Base-by-base conservation (phyloP, 2,329 filamentous ascomycete genomes). In the Verticillium albo-atrum region DNA sequence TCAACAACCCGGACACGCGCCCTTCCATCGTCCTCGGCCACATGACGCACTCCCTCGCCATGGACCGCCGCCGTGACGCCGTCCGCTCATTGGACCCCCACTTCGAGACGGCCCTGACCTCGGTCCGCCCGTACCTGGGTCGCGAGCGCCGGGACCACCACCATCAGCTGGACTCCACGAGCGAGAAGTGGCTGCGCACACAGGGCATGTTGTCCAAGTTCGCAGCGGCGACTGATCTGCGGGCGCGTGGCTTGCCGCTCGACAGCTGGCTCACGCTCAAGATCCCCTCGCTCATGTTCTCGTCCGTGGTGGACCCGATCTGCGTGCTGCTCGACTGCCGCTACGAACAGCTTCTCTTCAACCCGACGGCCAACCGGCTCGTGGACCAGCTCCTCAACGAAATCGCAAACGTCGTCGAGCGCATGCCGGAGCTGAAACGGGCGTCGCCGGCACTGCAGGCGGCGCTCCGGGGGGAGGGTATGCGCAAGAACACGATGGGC, bases 11-110 rank as follows among this genome's bases (percentile, higher is more conserved):
- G 0, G 71, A 75, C 1, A 78, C 76, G 1, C 82, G 90, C 27
- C 95, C 95, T 2, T 85, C 84, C 58, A 97, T 96, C 66, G 80
- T 97, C 60, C 71, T 92, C 28, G 91, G 90, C 9, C 80, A 86
- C 60, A 78, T 82, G 71, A 76, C 72, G n/a, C 77, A 83, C 60
- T 72, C 75, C 0, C 62, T 88, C 4, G 74, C 66, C 3, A 74
- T 76, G 55, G 72, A 80, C 61, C 73, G 74, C 6, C 69, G 72
- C 9, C 66, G 71, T 42, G 67, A 72, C 58, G 75, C 79, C 0
- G 70, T 81, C 1, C 72, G 72, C 12, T 71, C 80, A 56, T 67
- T 67, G 52, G 57, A 60, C 4, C 63, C 66, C 4, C 74, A 77
- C 1, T 58, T 57, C 23, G 63, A 64, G 34, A 64, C 79, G 10